Evolutionary conservation across 1,139 yeast species (phyloP).

Genomic region (Scheffersomyces lignicola): DNA sequence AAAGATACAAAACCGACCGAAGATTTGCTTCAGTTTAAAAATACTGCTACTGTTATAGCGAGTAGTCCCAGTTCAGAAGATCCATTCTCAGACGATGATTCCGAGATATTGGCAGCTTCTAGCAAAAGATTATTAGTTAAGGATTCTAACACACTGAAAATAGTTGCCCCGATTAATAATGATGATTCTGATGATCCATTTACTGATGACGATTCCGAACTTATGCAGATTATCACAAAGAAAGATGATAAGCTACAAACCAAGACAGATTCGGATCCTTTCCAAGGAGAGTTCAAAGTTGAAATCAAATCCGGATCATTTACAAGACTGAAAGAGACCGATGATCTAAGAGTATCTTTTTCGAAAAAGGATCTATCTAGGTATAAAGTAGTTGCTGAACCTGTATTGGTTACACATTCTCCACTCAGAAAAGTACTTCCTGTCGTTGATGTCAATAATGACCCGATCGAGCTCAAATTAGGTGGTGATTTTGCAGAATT

Average conservation of each 20-base stretch:
- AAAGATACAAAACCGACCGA: background rate
- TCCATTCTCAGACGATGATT: conserved; percentile 39
- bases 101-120: conserved; percentile 19
- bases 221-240: conserved; percentile 7
- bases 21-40: background rate
- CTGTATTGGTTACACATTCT: conserved; percentile 5
- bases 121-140: conserved; percentile 1
- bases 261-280: conserved; percentile 3
- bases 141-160: conserved; percentile 6
- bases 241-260: background rate
- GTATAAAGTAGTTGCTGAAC: conserved; percentile 11
- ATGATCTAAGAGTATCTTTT: conserved; percentile 4
- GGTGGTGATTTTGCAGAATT: conserved; percentile 48
- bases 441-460: background rate
- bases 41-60: background rate
- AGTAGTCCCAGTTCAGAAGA: conserved; percentile 17
- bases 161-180: conserved; percentile 2
- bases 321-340: conserved; percentile 2
- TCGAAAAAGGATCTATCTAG: background rate
- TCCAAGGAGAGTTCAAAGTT: conserved; percentile 22
- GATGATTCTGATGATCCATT: conserved; percentile 27
- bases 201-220: conserved; percentile 26
- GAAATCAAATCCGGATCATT: conserved; percentile 19
- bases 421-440: background rate
- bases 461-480: background rate